Percentiles rank a stretch among this genome's conserved stretches.
phyloP scores from a whole-genome alignment of 163 green algal species.

The Chlamydomonas reinhardtii region DNA sequence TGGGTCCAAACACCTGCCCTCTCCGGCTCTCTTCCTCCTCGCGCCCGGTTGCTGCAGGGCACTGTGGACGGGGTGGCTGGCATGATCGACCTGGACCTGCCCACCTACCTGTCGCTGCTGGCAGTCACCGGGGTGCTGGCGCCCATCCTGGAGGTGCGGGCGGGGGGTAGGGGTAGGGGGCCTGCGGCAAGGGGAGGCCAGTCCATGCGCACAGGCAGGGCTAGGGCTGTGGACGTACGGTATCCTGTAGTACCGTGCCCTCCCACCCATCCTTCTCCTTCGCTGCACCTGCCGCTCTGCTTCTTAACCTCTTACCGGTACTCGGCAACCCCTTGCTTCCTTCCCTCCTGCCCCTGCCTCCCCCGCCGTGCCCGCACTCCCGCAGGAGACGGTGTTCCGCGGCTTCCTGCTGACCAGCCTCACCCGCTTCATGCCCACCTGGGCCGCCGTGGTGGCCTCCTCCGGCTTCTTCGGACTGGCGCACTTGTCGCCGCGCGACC shows the following conservation, averaged over 20 bases:
- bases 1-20: too few species aligned
- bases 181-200: background rate
- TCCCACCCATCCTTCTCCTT: too few species aligned
- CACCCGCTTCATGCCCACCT: constrained; percentile 78
- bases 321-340: background rate
- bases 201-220: too few species aligned
- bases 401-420: constrained; percentile 95
- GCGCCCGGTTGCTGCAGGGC: constrained; percentile 42
- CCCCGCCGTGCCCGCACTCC: constrained; percentile 79
- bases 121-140: constrained; percentile 85
- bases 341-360: constrained; percentile 17
- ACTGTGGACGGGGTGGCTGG: constrained; percentile 84
- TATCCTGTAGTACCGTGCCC: too few species aligned
- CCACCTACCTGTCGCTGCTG: constrained; percentile 82
- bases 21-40: too few species aligned
- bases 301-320: too few species aligned
- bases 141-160: constrained; percentile 91
- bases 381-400: constrained; percentile 92
- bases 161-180: background rate
- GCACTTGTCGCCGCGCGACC: constrained; percentile 89
- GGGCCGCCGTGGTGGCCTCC: constrained; percentile 67
- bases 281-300: too few species aligned
- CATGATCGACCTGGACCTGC: constrained; percentile 80
- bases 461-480: constrained; percentile 88
- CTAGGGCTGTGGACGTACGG: too few species aligned